Base-by-base conservation (phyloP, 1,139 yeast genomes). In the Trichomonascaceae sp. region DNA sequence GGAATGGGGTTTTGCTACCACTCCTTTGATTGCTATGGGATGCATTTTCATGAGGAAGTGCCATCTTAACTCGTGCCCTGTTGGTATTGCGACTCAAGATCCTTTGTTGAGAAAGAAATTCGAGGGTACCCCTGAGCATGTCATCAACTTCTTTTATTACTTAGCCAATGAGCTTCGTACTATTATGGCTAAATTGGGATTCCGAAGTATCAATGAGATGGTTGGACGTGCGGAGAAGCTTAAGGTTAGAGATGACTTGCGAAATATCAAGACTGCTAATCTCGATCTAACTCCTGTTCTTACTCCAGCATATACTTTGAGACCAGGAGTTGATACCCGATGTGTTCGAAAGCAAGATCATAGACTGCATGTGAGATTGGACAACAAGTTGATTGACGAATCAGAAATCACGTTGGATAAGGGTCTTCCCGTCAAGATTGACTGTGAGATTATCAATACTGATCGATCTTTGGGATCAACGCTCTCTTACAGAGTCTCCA, bases 51-150 rank as follows among this genome's bases (percentile, higher is more conserved):
- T 91, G 87, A 80, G 96, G 73, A 87, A 85, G 75, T 91, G 98
- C 71, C 97, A 93, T 69, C 76, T 87, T 60, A 87, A 89, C 73
- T 83, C 96, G 47, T 93, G 99, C 74, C 96, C 99, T 41, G 98
- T 91, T 53, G 99, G 99, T 75, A 88, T 93, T 75, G 99, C 99
- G 49, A 93, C 99, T 44, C 99, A 93, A 73, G 98, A 93, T 71
- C 97, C 98, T 32, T 89, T 84, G 62, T 80, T 93, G 64, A 84
- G 99, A 74, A 82, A 82, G 75, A 93, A 91, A 74, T 93, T 93
- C 74, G 80, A 82, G 66, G 99, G 99, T 68, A 91, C 97, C 56
- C 99, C 99, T 53, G 99, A 93, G 73, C 98, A 93, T 68, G 98
- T 93, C 57, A 91, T 93, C 73, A 93, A 93, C 79, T 93, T 93